phyloP scores from a whole-genome alignment of 2,329 filamentous ascomycete species.

The Fusarium euwallaceae region DNA sequence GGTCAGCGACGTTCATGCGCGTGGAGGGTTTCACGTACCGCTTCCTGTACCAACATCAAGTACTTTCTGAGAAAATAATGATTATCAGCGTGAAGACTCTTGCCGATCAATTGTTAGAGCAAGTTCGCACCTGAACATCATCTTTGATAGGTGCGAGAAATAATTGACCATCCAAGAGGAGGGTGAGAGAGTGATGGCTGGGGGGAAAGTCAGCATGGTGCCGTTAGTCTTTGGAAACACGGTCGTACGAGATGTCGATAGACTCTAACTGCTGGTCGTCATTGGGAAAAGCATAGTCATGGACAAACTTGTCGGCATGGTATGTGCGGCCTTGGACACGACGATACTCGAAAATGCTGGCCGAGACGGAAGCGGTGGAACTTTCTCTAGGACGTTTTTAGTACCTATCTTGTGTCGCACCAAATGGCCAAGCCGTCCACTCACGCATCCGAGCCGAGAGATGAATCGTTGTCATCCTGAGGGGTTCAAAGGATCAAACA shows the following conservation, averaged over 20 bases:
- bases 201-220: background rate
- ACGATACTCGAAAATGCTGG: conserved; percentile 23
- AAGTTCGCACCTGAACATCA: background rate
- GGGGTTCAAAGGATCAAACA: background rate
- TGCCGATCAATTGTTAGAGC: no score
- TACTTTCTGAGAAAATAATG: conserved; percentile 5
- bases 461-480: background rate
- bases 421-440: background rate
- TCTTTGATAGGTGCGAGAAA: conserved; percentile 20
- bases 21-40: conserved; percentile 3
- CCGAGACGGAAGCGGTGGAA: conserved; percentile 15
- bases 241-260: conserved; percentile 19
- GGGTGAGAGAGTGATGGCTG: conserved; percentile 26
- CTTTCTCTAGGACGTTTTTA: background rate
- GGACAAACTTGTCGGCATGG: conserved; percentile 2
- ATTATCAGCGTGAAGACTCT: background rate
- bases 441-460: background rate
- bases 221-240: background rate
- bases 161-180: conserved; percentile 12
- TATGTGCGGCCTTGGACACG: conserved; percentile 24
- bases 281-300: conserved; percentile 10
- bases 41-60: conserved; percentile 42
- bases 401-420: background rate
- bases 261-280: conserved; percentile 17
- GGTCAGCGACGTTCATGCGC: background rate